phyloP scores from a whole-genome alignment of 768 basidiomycete genomes.

The Leccinum rimulosum region DNA sequence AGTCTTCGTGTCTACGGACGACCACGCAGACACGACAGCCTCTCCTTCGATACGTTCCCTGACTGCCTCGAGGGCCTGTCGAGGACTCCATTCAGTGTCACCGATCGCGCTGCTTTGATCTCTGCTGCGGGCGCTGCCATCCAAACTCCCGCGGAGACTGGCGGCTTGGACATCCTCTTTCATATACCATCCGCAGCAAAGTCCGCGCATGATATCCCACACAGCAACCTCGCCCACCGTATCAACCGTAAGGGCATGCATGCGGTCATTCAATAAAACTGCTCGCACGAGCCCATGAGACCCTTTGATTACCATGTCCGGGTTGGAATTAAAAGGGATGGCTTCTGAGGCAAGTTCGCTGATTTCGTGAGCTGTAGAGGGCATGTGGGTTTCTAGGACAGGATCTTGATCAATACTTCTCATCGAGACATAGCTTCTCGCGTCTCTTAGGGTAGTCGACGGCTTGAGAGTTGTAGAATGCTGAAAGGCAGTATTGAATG shows the following conservation, averaged over 20 bases:
- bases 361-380: conserved; percentile 58
- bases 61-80: conserved; percentile 85
- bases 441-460: conserved; percentile 25
- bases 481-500: conserved; percentile 36
- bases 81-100: conserved; percentile 59
- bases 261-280: conserved; percentile 79
- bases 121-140: conserved; percentile 32
- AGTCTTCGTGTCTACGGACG: conserved; percentile 83
- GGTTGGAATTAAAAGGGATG: conserved; percentile 45
- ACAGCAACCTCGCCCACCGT: conserved; percentile 85
- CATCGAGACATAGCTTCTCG: conserved; percentile 18
- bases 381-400: conserved; percentile 40
- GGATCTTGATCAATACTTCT: conserved; percentile 29
- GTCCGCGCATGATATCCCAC: conserved; percentile 85
- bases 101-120: conserved; percentile 33
- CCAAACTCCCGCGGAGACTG: conserved; percentile 47
- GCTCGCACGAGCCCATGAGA: conserved; percentile 81
- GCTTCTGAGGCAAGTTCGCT: conserved; percentile 86
- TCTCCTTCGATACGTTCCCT: conserved; percentile 94
- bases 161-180: conserved; percentile 64
- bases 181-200: conserved; percentile 70
- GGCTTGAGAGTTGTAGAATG: conserved; percentile 26
- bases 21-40: conserved; percentile 82
- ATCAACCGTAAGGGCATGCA: conserved; percentile 89
- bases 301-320: conserved; percentile 74